These are phyloP conservation scores for Teratosphaeria nubilosa DNA, from an alignment of 2,329 filamentous ascomycete genomes.

Conservation along the genomic window DNA sequence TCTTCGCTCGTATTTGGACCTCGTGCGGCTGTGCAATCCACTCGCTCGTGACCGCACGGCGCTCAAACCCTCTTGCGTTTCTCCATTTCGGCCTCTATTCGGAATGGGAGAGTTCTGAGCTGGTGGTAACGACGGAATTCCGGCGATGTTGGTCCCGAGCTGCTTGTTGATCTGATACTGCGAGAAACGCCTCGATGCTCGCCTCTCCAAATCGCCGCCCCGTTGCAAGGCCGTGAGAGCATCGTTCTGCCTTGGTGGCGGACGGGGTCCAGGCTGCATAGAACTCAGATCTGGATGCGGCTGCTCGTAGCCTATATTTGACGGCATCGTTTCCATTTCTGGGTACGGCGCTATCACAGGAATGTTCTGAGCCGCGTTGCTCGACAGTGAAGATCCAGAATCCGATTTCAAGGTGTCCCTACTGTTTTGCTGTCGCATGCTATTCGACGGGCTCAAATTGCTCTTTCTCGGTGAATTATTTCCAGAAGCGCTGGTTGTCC, in stretches of 20 bases:
- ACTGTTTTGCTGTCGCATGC: conserved; percentile 17
- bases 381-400: conserved; percentile 57
- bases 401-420: conserved; percentile 37
- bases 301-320: conserved; percentile 11
- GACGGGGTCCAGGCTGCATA: conserved; percentile 41
- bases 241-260: conserved; percentile 76
- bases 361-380: conserved; percentile 63
- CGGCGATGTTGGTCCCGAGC: conserved; percentile 67
- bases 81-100: conserved; percentile 60
- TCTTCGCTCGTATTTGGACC: conserved; percentile 15
- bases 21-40: conserved; percentile 18
- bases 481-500: conserved; percentile 37
- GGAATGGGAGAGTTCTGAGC: conserved; percentile 70
- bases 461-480: conserved; percentile 35
- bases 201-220: conserved; percentile 81
- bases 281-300: conserved; percentile 29
- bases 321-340: conserved; percentile 45
- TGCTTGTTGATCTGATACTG: conserved; percentile 96
- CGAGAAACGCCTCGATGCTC: conserved; percentile 87
- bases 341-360: conserved; percentile 66
- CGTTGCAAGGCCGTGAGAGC: conserved; percentile 83
- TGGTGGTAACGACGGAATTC: conserved; percentile 75
- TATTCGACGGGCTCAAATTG: conserved; percentile 26
- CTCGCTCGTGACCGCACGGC: conserved; percentile 54
- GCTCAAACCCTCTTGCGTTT: conserved; percentile 75